These are phyloP conservation scores for Metarhizium anisopliae DNA, from an alignment of 2,329 filamentous ascomycete species.

Conservation along the genomic window DNA sequence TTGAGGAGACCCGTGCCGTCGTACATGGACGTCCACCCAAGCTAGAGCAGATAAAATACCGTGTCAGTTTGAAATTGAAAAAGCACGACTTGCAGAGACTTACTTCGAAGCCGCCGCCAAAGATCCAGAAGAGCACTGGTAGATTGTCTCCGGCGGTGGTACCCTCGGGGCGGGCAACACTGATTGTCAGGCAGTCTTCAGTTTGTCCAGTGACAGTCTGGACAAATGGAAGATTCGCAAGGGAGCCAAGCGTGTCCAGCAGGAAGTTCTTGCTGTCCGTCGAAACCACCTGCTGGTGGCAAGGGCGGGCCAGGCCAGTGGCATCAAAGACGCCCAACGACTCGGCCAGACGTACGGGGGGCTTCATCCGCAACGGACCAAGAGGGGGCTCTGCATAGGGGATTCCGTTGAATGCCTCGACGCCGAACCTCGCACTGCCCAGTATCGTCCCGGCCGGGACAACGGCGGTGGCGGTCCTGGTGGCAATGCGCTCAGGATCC, in stretches of 20 bases:
- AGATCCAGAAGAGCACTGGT: slow-evolving; percentile 50
- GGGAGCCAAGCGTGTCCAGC: slow-evolving; percentile 25
- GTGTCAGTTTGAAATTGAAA: neutral
- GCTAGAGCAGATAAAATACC: neutral
- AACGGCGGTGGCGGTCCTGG: neutral
- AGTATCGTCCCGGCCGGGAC: neutral
- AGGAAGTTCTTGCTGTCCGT: slow-evolving; percentile 21
- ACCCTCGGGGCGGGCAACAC: slow-evolving; percentile 36
- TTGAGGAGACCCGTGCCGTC: neutral
- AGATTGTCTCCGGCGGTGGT: slow-evolving; percentile 33
- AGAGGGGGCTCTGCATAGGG: slow-evolving; percentile 55
- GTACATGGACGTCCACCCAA: neutral
- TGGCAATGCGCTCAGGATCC: neutral
- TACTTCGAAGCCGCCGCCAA: slow-evolving; percentile 35
- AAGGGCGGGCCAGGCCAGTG: slow-evolving; percentile 37
- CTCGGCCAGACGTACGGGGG: slow-evolving; percentile 42
- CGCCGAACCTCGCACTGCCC: slow-evolving; percentile 8
- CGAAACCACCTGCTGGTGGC: slow-evolving; percentile 41
- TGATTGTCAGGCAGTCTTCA: slow-evolving; percentile 44
- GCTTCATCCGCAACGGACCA: slow-evolving; percentile 48
- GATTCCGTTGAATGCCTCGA: slow-evolving; percentile 55
- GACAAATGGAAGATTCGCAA: slow-evolving; percentile 35
- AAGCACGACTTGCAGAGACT: neutral
- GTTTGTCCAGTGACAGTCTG: slow-evolving; percentile 17
- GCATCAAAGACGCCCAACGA: slow-evolving; percentile 44